Evolutionary conservation across 805 yeast genomes (phyloP), one percentile per base, ranked within the genome.

Genomic region (Saccharomycodes ludwigii): DNA sequence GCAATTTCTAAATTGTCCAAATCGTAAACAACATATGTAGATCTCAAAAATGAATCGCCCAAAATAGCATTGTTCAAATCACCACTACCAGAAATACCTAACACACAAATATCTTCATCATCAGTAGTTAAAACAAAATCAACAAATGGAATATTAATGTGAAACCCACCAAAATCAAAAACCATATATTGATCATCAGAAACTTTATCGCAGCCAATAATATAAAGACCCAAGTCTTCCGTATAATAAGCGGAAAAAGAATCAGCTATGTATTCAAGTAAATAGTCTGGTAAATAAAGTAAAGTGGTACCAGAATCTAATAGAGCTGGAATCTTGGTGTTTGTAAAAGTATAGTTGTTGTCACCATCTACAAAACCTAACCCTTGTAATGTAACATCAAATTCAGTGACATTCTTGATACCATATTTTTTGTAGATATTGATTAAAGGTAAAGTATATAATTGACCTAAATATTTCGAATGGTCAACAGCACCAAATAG

Each of bases 401-500:
- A 45, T 30, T 41, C 39, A 6, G 44, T 38, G 4, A 50, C 45
- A 1, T 26, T 17, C 5, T 29, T 12, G 14, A 36, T 39, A 4
- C 52, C 52, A n/a, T 14, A 24, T 6, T 35, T 28, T 25, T 21
- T 31, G 18, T 40, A 36, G 5, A 39, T 33, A 35, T 73, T 73
- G 40, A 75, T 54, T 24, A 73, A 40, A 18, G 77, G 76, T 6
- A 76, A 48, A 1, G 71, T 54, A 20, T 60, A 50, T 22, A 76
- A 51, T 11, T 50, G 38, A 11, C 84, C 85, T 0, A 53, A 33
- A 48, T 70, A 76, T 52, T 76, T 77, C 23, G 70, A 63, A 37
- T 66, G 68, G 45, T 79, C 88, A 18, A 74, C 65, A 19, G 76
- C 91, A 29, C 91, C 88, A 58, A 80, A 80, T 30, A 79, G 50